Evolutionary conservation across 257 asterid species (phyloP).

Genomic region (Lantana camara): DNA sequence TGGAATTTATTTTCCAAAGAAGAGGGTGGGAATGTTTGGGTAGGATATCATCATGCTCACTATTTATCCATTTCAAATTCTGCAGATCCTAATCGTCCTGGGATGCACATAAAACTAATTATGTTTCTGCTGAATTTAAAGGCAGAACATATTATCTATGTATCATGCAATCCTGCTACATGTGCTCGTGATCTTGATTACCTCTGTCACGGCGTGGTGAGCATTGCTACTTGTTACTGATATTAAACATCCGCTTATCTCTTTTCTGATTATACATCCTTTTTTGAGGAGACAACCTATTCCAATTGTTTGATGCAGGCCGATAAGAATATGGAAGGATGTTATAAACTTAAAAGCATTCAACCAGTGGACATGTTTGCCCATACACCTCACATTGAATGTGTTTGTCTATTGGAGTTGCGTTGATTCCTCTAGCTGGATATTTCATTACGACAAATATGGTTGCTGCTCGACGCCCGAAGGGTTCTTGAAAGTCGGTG

Average conservation of each 20-base stretch:
- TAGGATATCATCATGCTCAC: constrained; percentile 82
- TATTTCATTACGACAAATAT: too few relatives aligned
- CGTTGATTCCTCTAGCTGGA: too few relatives aligned
- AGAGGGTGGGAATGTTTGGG: constrained; percentile 76
- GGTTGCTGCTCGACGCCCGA: too few relatives aligned
- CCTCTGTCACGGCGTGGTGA: constrained; percentile 92
- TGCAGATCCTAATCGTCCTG: constrained; percentile 97
- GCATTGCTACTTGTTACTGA: constrained; percentile 30
- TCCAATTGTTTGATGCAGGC: too few relatives aligned
- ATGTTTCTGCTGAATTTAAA: constrained; percentile 70
- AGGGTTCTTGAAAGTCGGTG: too few relatives aligned
- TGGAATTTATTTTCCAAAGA: too few relatives aligned
- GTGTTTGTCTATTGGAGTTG: constrained; percentile 85
- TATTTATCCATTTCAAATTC: constrained; percentile 43
- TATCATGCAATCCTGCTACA: constrained; percentile 94
- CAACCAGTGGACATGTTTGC: constrained; percentile 99
- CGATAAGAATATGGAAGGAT: constrained; percentile 70
- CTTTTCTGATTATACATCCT: too few relatives aligned
- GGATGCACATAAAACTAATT: constrained; percentile 90
- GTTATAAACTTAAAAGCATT: constrained; percentile 70
- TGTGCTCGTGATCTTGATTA: constrained; percentile 98
- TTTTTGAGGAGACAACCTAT: constrained; percentile 59
- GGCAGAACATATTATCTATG: too few relatives aligned
- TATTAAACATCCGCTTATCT: too few relatives aligned
- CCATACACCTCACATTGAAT: too few relatives aligned